Conservation (phyloP, 768 basidiomycete species). For the Tulasnella sp. region DNA sequence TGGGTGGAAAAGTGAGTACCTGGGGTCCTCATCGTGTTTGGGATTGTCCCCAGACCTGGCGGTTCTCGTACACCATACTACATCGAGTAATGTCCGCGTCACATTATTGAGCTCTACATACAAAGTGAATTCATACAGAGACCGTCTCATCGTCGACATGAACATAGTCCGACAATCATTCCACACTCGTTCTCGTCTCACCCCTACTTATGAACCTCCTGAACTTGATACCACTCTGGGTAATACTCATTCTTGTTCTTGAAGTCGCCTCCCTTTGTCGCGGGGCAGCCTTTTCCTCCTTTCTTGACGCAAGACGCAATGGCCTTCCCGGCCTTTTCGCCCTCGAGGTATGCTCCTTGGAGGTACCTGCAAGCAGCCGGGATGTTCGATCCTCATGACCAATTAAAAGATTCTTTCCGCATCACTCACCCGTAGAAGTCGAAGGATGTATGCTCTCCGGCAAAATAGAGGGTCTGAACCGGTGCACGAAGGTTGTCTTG, state of each 20-base stretch:
- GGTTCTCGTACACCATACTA: too few species aligned
- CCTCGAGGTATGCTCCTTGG: slow-evolving; percentile 13
- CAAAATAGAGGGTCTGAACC: slow-evolving; percentile 1
- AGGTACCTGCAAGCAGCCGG: not conserved
- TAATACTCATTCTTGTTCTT: not conserved
- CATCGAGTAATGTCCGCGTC: too few species aligned
- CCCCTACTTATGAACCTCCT: not conserved
- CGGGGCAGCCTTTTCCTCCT: not conserved
- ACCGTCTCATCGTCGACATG: too few species aligned
- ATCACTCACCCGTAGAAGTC: not conserved
- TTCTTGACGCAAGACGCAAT: not conserved
- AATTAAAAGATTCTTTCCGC: not conserved
- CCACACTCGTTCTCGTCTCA: too few species aligned
- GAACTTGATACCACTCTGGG: not conserved
- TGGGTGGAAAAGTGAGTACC: too few species aligned
- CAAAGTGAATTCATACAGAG: too few species aligned
- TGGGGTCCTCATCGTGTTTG: too few species aligned
- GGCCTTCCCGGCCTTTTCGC: not conserved
- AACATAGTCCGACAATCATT: too few species aligned
- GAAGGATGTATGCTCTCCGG: slow-evolving; percentile 9
- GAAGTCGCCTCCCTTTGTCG: not conserved
- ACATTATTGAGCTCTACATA: too few species aligned
- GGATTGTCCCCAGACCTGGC: too few species aligned
- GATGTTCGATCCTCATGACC: not conserved
- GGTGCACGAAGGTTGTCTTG: slow-evolving; percentile 11